phyloP scores from a whole-genome alignment of 140 eudicot species.

The Flaveria floridana region DNA sequence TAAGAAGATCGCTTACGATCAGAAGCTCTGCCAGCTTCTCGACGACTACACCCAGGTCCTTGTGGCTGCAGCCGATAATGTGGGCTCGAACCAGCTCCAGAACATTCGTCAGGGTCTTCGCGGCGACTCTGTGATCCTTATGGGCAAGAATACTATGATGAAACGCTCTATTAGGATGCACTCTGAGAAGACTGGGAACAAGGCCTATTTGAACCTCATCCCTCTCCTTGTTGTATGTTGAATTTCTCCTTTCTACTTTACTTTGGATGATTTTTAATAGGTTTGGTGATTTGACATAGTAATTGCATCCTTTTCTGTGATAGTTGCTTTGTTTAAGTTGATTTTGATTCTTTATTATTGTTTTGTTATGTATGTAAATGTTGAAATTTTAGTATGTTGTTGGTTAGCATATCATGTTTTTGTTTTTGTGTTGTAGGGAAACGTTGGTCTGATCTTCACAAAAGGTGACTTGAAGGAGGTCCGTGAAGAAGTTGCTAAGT shows the following conservation, averaged over 20 bases:
- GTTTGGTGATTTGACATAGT: too few relatives aligned
- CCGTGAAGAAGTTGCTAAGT: constrained; percentile 72
- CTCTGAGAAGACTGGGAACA: constrained; percentile 70
- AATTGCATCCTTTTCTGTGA: neutral
- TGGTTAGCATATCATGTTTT: too few relatives aligned
- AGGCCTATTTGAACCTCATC: constrained; percentile 47
- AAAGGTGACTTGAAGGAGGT: constrained; percentile 93
- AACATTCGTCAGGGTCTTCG: constrained; percentile 60
- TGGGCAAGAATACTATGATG: constrained; percentile 96
- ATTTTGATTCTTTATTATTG: neutral
- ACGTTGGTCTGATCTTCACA: constrained; percentile 74
- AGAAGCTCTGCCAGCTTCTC: constrained; percentile 61
- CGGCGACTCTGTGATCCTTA: constrained; percentile 71
- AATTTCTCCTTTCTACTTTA: too few relatives aligned
- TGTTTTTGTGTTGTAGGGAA: constrained; percentile 39
- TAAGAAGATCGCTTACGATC: constrained; percentile 78
- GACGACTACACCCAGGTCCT: constrained; percentile 73
- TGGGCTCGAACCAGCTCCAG: constrained; percentile 76
- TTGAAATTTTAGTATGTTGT: too few relatives aligned
- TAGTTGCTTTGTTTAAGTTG: neutral
- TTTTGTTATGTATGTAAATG: neutral
- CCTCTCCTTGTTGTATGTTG: constrained; percentile 54
- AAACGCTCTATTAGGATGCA: constrained; percentile 72
- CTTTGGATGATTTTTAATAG: too few relatives aligned
- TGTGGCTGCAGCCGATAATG: constrained; percentile 71